Percentiles rank a stretch among this genome's conserved stretches.
Conservation (phyloP, 768 basidiomycete species). For the Kwoniella pini region DNA sequence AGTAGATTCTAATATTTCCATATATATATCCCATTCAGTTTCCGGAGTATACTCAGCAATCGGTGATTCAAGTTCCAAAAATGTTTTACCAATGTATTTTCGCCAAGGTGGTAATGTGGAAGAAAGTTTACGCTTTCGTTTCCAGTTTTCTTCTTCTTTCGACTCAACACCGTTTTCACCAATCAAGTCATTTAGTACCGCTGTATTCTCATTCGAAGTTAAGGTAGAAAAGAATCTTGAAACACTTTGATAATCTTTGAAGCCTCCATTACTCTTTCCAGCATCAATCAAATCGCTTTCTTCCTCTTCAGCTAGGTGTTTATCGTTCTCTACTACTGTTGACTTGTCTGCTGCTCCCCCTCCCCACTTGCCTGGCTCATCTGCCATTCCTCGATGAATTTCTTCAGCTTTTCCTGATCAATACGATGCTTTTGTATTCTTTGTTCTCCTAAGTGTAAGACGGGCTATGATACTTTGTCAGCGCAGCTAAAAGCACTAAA, state of each 20-base stretch:
- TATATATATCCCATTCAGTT: slow-evolving; percentile 19
- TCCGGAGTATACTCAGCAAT: slow-evolving; percentile 30
- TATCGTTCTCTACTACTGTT: background rate
- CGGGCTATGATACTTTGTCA: slow-evolving; percentile 37
- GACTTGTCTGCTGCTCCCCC: slow-evolving; percentile 6
- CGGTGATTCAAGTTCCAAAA: slow-evolving; percentile 30
- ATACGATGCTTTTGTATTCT: slow-evolving; percentile 51
- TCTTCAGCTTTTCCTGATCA: slow-evolving; percentile 32
- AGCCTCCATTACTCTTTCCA: background rate
- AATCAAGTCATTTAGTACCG: background rate
- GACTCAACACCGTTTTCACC: background rate
- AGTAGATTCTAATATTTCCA: slow-evolving; percentile 11
- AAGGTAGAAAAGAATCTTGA: background rate
- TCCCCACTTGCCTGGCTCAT: slow-evolving; percentile 5
- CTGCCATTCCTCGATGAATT: slow-evolving; percentile 42
- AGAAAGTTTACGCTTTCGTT: background rate
- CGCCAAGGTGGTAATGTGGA: slow-evolving; percentile 32
- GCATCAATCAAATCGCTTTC: background rate
- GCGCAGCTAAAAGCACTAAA: background rate
- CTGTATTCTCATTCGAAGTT: background rate
- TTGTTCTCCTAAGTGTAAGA: slow-evolving; percentile 46
- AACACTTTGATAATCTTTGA: background rate
- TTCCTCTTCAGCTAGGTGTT: background rate
- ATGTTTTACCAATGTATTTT: slow-evolving; percentile 23
- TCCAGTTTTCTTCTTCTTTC: background rate